A percentile compares a stretch with the other conserved stretches of the same genome.
Evolutionary conservation across 176 grass and related monocot genomes (phyloP).

Genomic region (Oryza brachyantha): DNA sequence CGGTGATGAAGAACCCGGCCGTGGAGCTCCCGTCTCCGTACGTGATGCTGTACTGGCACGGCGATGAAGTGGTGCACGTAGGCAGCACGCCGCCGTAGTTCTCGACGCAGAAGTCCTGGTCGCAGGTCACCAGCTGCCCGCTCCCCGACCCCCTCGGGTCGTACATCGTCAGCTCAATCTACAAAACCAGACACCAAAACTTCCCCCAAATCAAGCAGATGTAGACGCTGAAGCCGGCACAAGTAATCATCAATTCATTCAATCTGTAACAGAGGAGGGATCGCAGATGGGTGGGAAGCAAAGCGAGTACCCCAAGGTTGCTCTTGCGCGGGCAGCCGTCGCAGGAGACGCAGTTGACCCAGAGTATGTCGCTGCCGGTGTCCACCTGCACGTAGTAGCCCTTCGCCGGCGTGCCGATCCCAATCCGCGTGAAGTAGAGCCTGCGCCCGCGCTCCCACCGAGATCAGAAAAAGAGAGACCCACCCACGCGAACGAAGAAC

Average conservation of each 20-base stretch:
- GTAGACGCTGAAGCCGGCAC: too few species aligned
- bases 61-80: constrained; percentile 28
- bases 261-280: neutral
- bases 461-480: neutral
- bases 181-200: neutral
- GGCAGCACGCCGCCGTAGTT: constrained; percentile 24
- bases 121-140: constrained; percentile 49
- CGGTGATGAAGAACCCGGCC: constrained; percentile 62
- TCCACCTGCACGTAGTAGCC: constrained; percentile 95
- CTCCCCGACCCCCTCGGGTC: constrained; percentile 62
- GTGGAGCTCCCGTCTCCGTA: constrained; percentile 95
- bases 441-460: constrained; percentile 32
- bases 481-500: neutral
- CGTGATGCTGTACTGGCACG: constrained; percentile 65
- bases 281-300: neutral
- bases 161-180: constrained; percentile 90
- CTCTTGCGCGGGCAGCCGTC: constrained; percentile 72
- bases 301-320: constrained; percentile 61
- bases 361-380: constrained; percentile 91
- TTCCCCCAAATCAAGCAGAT: neutral
- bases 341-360: constrained; percentile 95
- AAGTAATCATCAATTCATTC: neutral
- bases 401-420: constrained; percentile 73
- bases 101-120: constrained; percentile 60
- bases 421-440: constrained; percentile 78